Evolutionary conservation across 306 rosid species (phyloP).

Genomic region (Astragalus membranaceus): DNA sequence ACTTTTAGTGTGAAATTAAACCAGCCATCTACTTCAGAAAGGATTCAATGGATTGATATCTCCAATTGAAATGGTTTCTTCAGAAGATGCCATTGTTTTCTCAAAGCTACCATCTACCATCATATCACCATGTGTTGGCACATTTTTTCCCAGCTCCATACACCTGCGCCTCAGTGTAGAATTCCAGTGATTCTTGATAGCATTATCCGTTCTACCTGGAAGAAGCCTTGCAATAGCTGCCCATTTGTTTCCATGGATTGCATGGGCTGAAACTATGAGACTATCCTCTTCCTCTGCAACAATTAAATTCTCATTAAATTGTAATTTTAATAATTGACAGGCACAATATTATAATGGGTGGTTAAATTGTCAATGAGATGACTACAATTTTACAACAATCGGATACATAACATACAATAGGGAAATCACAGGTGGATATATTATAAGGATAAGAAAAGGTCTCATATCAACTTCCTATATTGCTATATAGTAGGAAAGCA

Average conservation of each 20-base stretch:
- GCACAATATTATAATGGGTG: neutral
- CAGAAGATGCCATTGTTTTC: slow-evolving; percentile 60
- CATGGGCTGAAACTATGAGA: slow-evolving; percentile 56
- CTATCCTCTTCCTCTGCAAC: slow-evolving; percentile 66
- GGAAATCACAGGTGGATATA: neutral
- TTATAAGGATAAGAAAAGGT: neutral
- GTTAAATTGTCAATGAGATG: neutral
- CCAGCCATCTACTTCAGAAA: too few relatives aligned
- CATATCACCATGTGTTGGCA: slow-evolving; percentile 8
- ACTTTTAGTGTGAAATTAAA: too few relatives aligned
- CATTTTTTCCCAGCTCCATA: slow-evolving; percentile 28
- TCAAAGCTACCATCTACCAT: slow-evolving; percentile 35
- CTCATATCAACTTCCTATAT: neutral
- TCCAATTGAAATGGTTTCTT: slow-evolving; percentile 50
- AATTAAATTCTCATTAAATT: slow-evolving; percentile 11
- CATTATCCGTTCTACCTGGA: slow-evolving; percentile 77
- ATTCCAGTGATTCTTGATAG: slow-evolving; percentile 80
- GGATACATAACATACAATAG: neutral
- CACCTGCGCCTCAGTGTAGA: slow-evolving; percentile 65
- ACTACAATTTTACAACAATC: neutral
- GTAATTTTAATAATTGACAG: neutral
- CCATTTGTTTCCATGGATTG: slow-evolving; percentile 81
- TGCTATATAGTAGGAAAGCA: neutral
- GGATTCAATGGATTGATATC: slow-evolving; percentile 32
- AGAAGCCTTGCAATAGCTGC: slow-evolving; percentile 74